Evolutionary conservation across 306 rosid genomes (phyloP).

Genomic region (Ormosia semicastrata): DNA sequence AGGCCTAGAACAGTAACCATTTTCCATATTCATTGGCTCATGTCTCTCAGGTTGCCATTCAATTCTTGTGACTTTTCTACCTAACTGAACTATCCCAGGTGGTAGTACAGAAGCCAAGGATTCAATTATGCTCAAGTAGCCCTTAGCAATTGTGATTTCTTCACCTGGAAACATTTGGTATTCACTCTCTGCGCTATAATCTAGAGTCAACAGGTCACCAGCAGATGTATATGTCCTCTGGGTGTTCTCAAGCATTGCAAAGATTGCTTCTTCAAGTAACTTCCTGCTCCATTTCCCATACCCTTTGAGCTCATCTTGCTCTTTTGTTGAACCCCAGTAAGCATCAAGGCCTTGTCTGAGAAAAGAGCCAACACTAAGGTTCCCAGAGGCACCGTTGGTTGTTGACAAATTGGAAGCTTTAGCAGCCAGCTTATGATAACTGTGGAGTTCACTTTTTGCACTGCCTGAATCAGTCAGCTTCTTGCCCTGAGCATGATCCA

Average conservation of each 20-base stretch:
- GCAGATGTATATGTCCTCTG: conserved; percentile 93
- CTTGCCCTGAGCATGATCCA: conserved; percentile 61
- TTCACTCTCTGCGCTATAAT: conserved; percentile 80
- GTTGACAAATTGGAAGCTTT: conserved; percentile 26
- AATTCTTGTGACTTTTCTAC: conserved; percentile 55
- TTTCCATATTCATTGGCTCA: conserved; percentile 10
- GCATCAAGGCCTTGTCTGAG: conserved; percentile 55
- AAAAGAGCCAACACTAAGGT: conserved; percentile 59
- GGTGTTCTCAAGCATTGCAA: conserved; percentile 64
- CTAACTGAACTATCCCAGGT: conserved; percentile 60
- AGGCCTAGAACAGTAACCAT: conserved; percentile 46
- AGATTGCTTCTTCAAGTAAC: conserved; percentile 62
- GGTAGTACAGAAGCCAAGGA: conserved; percentile 70
- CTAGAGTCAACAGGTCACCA: conserved; percentile 64
- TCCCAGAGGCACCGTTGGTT: conserved; percentile 27
- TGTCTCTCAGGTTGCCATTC: conserved; percentile 55
- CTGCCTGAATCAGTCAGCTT: conserved; percentile 29
- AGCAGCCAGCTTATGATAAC: conserved; percentile 1
- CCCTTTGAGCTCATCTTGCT: conserved; percentile 40
- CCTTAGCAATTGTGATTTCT: conserved; percentile 83
- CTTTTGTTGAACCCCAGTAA: conserved; percentile 41
- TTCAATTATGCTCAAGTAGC: conserved; percentile 62
- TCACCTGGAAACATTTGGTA: conserved; percentile 84
- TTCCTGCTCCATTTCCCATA: conserved; percentile 60
- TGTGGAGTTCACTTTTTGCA: conserved; percentile 11